These are phyloP conservation scores for Citrus unshiu DNA, from an alignment of 345 rosid genomes.

Conservation along the genomic window DNA sequence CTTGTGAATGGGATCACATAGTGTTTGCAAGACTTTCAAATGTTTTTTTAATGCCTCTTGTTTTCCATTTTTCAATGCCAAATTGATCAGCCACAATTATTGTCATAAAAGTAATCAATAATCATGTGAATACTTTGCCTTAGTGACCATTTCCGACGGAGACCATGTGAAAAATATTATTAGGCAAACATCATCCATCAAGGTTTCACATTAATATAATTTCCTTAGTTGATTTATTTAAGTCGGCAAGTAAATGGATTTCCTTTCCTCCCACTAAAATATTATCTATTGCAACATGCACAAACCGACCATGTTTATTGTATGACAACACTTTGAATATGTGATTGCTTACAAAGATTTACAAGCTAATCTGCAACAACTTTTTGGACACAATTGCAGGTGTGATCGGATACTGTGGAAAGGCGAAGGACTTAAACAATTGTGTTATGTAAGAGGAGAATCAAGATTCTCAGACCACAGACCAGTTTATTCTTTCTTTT, in stretches of 20 bases:
- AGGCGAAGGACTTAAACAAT: conserved; percentile 80
- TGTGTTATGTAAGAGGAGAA: conserved; percentile 76
- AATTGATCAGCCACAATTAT: not conserved
- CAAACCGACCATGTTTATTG: conserved; percentile 2
- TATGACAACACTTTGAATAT: not conserved
- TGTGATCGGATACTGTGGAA: conserved; percentile 91
- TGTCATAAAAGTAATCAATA: not conserved
- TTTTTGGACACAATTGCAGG: conserved; percentile 39
- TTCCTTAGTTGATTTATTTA: not conserved
- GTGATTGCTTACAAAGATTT: not conserved
- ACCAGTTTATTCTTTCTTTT: conserved; percentile 82
- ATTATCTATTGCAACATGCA: not conserved
- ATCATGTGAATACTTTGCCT: not conserved
- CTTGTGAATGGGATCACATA: not conserved
- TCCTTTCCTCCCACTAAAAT: not conserved
- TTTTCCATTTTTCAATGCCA: conserved; percentile 6
- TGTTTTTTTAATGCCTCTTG: not conserved
- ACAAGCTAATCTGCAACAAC: not conserved
- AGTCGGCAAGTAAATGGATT: not conserved
- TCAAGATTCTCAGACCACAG: conserved; percentile 94
- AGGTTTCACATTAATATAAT: not conserved
- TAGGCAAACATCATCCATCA: not conserved
- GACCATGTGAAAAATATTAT: conserved; percentile 2
- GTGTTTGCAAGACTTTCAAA: not conserved
- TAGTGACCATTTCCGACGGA: not conserved